phyloP scores from a whole-genome alignment of 257 asterid genomes.

The Marsdenia floribunda region DNA sequence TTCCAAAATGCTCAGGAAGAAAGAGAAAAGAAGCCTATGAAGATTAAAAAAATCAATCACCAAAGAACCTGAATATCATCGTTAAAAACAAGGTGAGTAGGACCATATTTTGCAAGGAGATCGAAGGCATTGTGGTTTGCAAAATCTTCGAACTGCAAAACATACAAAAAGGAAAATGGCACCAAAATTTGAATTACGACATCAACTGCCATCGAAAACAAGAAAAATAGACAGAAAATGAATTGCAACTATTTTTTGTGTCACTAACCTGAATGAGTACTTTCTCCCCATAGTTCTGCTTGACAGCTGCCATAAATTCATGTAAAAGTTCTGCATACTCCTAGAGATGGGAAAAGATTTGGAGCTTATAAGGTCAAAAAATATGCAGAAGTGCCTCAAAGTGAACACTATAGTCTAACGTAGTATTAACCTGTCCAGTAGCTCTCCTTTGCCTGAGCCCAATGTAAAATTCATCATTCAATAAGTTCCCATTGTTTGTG shows the following conservation, averaged over 20 bases:
- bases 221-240: neutral
- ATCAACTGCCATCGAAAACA: neutral
- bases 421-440: slow-evolving; percentile 67
- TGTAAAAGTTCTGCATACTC: slow-evolving; percentile 81
- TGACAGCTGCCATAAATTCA: slow-evolving; percentile 87
- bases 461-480: slow-evolving; percentile 85
- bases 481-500: slow-evolving; percentile 71
- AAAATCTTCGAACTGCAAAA: slow-evolving; percentile 85
- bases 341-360: slow-evolving; percentile 32
- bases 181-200: neutral
- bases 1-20: neutral
- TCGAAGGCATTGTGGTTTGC: slow-evolving; percentile 98
- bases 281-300: slow-evolving; percentile 88
- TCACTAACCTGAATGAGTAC: slow-evolving; percentile 76
- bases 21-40: neutral
- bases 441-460: slow-evolving; percentile 93
- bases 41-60: neutral
- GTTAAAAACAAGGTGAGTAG: slow-evolving; percentile 85
- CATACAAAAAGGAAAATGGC: slow-evolving; percentile 10
- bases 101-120: slow-evolving; percentile 83
- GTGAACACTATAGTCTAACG: neutral
- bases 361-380: slow-evolving; percentile 9
- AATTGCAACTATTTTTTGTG: neutral
- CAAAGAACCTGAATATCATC: slow-evolving; percentile 83
- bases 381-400: slow-evolving; percentile 1